Percentiles rank a stretch among this genome's conserved stretches.
These are phyloP conservation scores for Guillardia theta DNA, from an alignment of 78 protist species.

Conservation along the genomic window DNA sequence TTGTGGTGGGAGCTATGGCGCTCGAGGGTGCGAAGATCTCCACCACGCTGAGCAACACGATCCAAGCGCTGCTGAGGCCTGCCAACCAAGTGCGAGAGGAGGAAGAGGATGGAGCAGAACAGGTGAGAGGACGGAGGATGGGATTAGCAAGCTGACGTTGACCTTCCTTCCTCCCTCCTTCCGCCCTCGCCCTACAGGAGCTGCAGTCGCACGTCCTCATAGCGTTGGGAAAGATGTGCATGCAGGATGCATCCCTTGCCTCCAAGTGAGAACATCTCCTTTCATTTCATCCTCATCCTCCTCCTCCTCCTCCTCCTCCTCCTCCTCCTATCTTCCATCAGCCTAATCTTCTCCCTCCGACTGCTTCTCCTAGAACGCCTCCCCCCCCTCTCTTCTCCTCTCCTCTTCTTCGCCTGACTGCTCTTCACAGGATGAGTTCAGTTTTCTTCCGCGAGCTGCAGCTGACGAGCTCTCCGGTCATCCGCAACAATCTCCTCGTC, in stretches of 20 bases:
- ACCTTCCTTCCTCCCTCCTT: neutral
- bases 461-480: neutral
- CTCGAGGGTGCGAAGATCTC: neutral
- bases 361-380: neutral
- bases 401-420: neutral
- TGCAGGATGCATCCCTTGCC: conserved; percentile 11
- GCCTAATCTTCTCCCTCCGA: neutral
- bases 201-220: neutral
- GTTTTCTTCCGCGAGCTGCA: neutral
- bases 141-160: neutral
- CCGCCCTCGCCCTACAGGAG: neutral
- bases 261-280: too few species aligned
- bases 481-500: neutral
- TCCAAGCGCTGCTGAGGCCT: neutral
- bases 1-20: neutral
- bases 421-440: neutral
- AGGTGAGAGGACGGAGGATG: too few species aligned
- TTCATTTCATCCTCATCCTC: too few species aligned
- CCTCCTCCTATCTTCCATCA: neutral
- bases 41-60: neutral
- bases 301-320: neutral
- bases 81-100: neutral
- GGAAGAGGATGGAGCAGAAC: neutral
- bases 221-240: conserved; percentile 12
- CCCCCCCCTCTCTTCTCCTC: neutral